phyloP scores from a whole-genome alignment of 306 rosid species.

The Glycine latifolia region DNA sequence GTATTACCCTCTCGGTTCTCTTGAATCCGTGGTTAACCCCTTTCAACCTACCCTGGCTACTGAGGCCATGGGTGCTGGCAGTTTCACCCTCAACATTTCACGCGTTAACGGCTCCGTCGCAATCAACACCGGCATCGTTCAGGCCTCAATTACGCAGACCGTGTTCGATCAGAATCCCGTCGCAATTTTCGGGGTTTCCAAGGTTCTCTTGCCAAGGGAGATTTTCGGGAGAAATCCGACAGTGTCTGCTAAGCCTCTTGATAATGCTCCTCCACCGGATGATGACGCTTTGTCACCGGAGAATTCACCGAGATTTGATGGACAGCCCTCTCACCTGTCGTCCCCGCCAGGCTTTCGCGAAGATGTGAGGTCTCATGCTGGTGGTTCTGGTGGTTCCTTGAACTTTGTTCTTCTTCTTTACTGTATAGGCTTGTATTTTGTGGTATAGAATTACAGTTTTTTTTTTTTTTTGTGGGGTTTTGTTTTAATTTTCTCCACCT shows the following conservation, averaged over 20 bases:
- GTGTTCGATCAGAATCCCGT: constrained; percentile 94
- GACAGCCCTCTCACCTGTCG: constrained; percentile 65
- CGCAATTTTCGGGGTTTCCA: constrained; percentile 87
- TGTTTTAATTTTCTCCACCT: constrained; percentile 52
- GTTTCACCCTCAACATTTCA: constrained; percentile 88
- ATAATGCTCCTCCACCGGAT: constrained; percentile 64
- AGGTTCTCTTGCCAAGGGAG: constrained; percentile 85
- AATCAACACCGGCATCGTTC: constrained; percentile 82
- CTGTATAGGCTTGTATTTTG: constrained; percentile 82
- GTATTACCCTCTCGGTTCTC: constrained; percentile 88
- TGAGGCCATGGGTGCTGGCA: constrained; percentile 85
- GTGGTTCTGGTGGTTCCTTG: constrained; percentile 45
- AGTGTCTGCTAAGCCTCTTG: constrained; percentile 36
- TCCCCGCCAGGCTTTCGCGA: constrained; percentile 76
- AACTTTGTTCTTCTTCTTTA: constrained; percentile 53
- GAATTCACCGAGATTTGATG: constrained; percentile 51
- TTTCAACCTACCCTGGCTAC: constrained; percentile 93
- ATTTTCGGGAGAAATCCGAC: constrained; percentile 70
- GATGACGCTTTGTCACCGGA: constrained; percentile 62
- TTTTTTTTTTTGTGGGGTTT: constrained; percentile 58
- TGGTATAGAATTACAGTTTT: constrained; percentile 61
- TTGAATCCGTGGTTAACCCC: constrained; percentile 88
- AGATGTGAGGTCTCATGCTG: constrained; percentile 57
- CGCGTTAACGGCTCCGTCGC: constrained; percentile 78
- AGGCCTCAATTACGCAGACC: constrained; percentile 79